phyloP scores from a whole-genome alignment of 2,329 filamentous ascomycete genomes.

The Monascus ruber region DNA sequence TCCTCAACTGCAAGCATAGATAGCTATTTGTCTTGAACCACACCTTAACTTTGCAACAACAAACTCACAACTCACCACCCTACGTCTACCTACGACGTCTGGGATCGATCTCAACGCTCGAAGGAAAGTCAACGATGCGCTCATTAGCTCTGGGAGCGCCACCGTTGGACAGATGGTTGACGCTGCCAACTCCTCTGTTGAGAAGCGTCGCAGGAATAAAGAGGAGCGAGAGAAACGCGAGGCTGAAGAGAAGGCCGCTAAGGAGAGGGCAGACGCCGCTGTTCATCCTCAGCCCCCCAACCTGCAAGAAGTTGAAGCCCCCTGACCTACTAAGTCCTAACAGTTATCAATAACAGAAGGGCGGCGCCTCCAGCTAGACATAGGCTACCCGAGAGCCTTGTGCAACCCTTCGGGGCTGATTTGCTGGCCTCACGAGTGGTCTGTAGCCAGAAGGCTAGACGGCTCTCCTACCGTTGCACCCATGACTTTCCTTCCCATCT shows the following conservation, averaged over 20 bases:
- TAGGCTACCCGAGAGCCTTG: too few species aligned
- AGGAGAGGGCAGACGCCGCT: not conserved
- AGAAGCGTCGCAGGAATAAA: not conserved
- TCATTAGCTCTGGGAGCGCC: not conserved
- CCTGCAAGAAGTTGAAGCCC: not conserved
- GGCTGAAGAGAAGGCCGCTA: not conserved
- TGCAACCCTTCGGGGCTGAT: too few species aligned
- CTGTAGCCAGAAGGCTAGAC: too few species aligned
- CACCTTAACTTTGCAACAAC: too few species aligned
- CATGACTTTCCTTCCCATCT: too few species aligned
- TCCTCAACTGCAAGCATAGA: too few species aligned
- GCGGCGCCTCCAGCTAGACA: too few species aligned
- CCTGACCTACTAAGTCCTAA: not conserved
- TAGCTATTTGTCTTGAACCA: too few species aligned
- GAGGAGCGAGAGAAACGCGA: not conserved
- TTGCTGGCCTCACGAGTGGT: too few species aligned
- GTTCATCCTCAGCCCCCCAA: not conserved
- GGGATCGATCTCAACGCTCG: not conserved
- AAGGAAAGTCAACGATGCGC: not conserved
- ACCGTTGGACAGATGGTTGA: not conserved
- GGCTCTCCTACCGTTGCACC: too few species aligned
- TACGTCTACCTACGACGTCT: not conserved
- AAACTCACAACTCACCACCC: not conserved
- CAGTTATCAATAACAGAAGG: too few species aligned
- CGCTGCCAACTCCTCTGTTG: not conserved